Evolutionary conservation across 78 protist species (phyloP), one percentile per base, ranked within the genome.

Genomic region (Pirum gemmata): DNA sequence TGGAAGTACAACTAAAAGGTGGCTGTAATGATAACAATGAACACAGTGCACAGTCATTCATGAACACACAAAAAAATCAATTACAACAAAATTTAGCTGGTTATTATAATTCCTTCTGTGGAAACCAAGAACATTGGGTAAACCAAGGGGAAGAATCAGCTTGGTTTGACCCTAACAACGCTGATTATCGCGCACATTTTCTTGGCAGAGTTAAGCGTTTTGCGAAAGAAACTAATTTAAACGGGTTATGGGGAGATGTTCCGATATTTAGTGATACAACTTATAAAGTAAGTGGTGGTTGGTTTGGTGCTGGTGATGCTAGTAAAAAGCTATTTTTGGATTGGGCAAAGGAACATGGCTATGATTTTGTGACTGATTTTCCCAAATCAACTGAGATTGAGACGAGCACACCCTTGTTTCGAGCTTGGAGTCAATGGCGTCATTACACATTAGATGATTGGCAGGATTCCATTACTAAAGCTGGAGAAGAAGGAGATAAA

Each of bases 181-280:
- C 35, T 78, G 27, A 31, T 31, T 37, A 78, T 51, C 82, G 82
- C 0, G 26, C 27, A 51, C 38, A 51, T 37, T 78, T 78, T 27
- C 29, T 78, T 37, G 26, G 61, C 61, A 25, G 86, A 18, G 36
- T 82, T 21, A 31, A 37, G 8, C n/a, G 34, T 40, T 82, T 82
- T 8, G 86, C 86, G 36, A 82, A 39, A 18, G 21, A 31, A 21
- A 82, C 86, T 18, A 37, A 82, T 26, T 73, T 82, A 18, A n/a
- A 21, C 18, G 86, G 86, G 25, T 39, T 36, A 61, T 82, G 86
- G 86, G 86, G 79, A 25, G 86, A 82, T 39, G 86, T 82, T 35
- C 86, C 86, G 73, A 82, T 82, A 31, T 82, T 40, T 18, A 31
- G 67, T 18, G 86, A 82, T n/a, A 82, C 86, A 21, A n/a, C 67